Evolutionary conservation across 768 basidiomycete species (phyloP).

Genomic region (Hericium rajendrae): DNA sequence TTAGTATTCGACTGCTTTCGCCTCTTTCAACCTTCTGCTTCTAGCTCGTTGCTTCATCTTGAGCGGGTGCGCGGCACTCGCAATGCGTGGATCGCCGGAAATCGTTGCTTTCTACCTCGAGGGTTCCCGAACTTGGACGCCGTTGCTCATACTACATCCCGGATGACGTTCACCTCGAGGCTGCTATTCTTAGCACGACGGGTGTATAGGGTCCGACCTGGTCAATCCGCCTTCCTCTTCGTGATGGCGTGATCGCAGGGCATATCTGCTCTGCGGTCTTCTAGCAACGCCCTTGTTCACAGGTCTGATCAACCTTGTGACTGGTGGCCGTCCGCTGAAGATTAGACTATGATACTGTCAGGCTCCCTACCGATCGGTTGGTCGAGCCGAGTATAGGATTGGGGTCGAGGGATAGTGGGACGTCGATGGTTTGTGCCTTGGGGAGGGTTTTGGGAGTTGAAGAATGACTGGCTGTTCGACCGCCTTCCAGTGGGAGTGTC

Average conservation of each 20-base stretch:
- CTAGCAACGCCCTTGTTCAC: neutral
- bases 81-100: neutral
- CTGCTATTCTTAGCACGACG: neutral
- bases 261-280: neutral
- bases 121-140: neutral
- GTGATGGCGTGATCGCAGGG: neutral
- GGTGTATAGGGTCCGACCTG: neutral
- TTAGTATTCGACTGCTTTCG: slow-evolving; percentile 70
- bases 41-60: slow-evolving; percentile 12
- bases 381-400: slow-evolving; percentile 3
- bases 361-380: slow-evolving; percentile 1
- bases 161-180: neutral
- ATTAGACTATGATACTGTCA: neutral
- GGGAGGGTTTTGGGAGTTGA: slow-evolving; percentile 10
- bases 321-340: neutral
- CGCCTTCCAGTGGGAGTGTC: slow-evolving; percentile 11
- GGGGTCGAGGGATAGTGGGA: slow-evolving; percentile 4
- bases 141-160: neutral
- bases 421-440: neutral
- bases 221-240: neutral
- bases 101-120: slow-evolving; percentile 1
- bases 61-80: neutral
- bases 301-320: slow-evolving; percentile 9
- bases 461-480: slow-evolving; percentile 7
- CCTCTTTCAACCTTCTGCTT: slow-evolving; percentile 24